Evolutionary conservation across 2,329 filamentous ascomycete species (phyloP), one percentile per base, ranked within the genome.

Genomic region (Colletotrichum agaves): DNA sequence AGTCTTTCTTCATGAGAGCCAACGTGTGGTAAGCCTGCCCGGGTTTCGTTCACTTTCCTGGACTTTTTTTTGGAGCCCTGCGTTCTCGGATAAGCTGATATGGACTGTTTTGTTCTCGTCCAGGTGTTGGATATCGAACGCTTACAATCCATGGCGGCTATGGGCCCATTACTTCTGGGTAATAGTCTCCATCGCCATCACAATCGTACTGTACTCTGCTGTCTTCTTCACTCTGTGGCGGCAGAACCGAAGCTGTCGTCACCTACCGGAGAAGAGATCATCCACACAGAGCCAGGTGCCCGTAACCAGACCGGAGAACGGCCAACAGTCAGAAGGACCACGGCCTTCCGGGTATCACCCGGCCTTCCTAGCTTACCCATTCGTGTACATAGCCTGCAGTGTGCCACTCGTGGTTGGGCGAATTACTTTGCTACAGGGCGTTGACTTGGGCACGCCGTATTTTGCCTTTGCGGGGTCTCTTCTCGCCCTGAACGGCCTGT

Each of bases 151-250:
- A 47, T 79, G 88, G 37, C 86, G 88, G 46, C 80, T 91, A 0
- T 83, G 83, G 76, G 82, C 87, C 1, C 88, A 91, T 71, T 91
- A 91, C 72, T 77, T 90, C 62, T 91, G 87, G 83, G 88, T 90
- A 61, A 90, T 82, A 67, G 72, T 81, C 21, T 74, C 76, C 5
- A 75, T 84, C 2, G 74, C 69, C 0, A 70, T 77, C 15, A 84
- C 82, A 0, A 75, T 75, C 0, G 59, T 74, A n/a, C 72, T 84
- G 0, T 84, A 84, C 71, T 62, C 75, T 13, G 70, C 76, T 58
- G 81, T 83, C 49, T 83, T 81, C 71, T 61, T 78, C 13, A 75
- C 70, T 10, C 74, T 82, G 0, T 76, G 75, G 41, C 70, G 67
- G n/a, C 64, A 67, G 13, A 68, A 68, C 12, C 31, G 65, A 15